Evolutionary conservation across 192 early-diverging fungal species (phyloP).

Genomic region (Coemansia brasiliensis): DNA sequence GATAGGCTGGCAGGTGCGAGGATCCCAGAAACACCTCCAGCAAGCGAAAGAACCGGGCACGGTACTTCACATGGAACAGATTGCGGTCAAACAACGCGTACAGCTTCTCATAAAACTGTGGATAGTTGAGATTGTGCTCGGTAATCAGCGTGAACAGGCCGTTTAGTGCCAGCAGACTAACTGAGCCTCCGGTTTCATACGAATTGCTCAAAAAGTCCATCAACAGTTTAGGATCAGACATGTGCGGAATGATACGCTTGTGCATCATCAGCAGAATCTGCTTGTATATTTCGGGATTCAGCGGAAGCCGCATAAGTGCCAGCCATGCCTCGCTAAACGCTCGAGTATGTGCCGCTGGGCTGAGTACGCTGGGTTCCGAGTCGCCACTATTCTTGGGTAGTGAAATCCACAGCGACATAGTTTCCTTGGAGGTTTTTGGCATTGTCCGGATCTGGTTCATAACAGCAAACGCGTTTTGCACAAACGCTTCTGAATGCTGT

Average conservation of each 20-base stretch:
- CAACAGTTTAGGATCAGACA: conserved; percentile 73
- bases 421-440: conserved; percentile 54
- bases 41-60: conserved; percentile 91
- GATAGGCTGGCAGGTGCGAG: conserved; percentile 80
- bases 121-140: conserved; percentile 97
- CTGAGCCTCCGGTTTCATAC: conserved; percentile 84
- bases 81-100: conserved; percentile 89
- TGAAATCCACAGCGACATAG: conserved; percentile 63
- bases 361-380: conserved; percentile 33
- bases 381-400: conserved; percentile 6
- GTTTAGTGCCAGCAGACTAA: conserved; percentile 91
- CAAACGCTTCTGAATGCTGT: conserved; percentile 44
- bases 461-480: conserved; percentile 63
- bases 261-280: conserved; percentile 80
- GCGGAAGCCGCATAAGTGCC: conserved; percentile 66
- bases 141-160: conserved; percentile 92
- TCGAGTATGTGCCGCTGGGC: conserved; percentile 60
- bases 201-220: conserved; percentile 93
- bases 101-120: conserved; percentile 95
- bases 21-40: conserved; percentile 87
- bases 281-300: conserved; percentile 76
- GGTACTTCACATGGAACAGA: conserved; percentile 91
- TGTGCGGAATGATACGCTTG: conserved; percentile 84
- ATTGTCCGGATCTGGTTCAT: conserved; percentile 60
- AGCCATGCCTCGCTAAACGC: conserved; percentile 85